A percentile compares a stretch with the other conserved stretches of the same genome.
These are phyloP conservation scores for Paraurostyla sp. DNA, from an alignment of 73 alveolate species.

Conservation along the genomic window DNA sequence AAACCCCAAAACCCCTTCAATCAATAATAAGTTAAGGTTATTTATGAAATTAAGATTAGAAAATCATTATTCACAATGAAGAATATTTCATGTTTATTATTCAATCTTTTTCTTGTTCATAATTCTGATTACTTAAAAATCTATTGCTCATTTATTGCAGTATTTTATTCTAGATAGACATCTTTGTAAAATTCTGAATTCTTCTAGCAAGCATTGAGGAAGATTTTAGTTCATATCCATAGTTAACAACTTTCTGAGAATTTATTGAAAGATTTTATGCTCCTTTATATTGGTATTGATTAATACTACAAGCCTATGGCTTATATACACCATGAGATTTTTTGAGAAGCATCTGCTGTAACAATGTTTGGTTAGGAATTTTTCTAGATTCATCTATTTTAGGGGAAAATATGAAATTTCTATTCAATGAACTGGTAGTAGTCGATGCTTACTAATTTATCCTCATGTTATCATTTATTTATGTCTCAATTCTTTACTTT, in stretches of 20 bases:
- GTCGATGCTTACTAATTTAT: neutral
- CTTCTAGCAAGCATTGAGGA: neutral
- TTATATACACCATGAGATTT: neutral
- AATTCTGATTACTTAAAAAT: no score
- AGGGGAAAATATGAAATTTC: neutral
- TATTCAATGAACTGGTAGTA: neutral
- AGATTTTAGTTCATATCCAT: neutral
- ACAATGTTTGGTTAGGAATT: neutral
- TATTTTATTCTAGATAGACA: neutral
- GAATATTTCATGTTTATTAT: no score
- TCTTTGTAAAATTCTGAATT: neutral
- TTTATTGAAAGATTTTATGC: neutral
- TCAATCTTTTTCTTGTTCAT: no score
- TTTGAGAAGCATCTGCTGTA: neutral
- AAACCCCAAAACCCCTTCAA: no score
- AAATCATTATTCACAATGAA: no score
- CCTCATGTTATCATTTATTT: no score
- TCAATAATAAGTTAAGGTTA: no score
- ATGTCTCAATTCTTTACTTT: no score
- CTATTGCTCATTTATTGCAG: no score
- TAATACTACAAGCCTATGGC: conserved; percentile 6
- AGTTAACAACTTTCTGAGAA: neutral
- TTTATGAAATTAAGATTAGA: no score
- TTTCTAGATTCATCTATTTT: neutral
- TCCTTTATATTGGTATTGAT: neutral